Percentiles rank a stretch among this genome's conserved stretches.
Evolutionary conservation across 306 rosid genomes (phyloP).

Genomic region (Prunus dulcis): DNA sequence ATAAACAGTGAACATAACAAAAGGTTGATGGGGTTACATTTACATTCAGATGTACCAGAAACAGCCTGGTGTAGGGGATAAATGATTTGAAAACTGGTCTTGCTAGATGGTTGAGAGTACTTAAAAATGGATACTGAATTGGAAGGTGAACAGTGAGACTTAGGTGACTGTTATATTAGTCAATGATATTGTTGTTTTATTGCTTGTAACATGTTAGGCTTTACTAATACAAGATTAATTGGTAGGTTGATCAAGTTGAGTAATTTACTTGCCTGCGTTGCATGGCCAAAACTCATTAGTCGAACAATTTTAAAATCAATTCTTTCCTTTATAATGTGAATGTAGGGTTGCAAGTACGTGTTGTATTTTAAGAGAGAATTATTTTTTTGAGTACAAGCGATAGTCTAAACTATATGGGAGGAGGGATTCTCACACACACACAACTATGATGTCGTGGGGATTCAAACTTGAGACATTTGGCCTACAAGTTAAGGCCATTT

Average conservation of each 20-base stretch:
- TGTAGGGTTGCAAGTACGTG: too few relatives aligned
- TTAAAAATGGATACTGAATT: background rate
- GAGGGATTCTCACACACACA: too few relatives aligned
- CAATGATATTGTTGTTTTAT: background rate
- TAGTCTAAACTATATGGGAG: too few relatives aligned
- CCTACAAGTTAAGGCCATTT: too few relatives aligned
- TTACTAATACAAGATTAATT: background rate
- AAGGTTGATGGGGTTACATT: background rate
- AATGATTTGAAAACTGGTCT: background rate
- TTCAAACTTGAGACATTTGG: too few relatives aligned
- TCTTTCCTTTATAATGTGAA: background rate
- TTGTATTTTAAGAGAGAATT: too few relatives aligned
- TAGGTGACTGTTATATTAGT: background rate
- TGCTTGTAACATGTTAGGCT: background rate
- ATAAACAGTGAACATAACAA: slow-evolving; percentile 10
- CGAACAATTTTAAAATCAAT: background rate
- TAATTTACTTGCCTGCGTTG: background rate
- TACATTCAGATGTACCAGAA: background rate
- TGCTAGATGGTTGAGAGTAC: background rate
- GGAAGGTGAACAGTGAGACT: background rate
- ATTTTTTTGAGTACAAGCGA: too few relatives aligned
- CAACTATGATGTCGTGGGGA: too few relatives aligned
- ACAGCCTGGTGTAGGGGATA: background rate
- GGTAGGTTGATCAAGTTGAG: background rate
- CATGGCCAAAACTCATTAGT: background rate